These are phyloP conservation scores for Lathyrus oleraceus DNA, from an alignment of 306 rosid species.

Conservation along the genomic window DNA sequence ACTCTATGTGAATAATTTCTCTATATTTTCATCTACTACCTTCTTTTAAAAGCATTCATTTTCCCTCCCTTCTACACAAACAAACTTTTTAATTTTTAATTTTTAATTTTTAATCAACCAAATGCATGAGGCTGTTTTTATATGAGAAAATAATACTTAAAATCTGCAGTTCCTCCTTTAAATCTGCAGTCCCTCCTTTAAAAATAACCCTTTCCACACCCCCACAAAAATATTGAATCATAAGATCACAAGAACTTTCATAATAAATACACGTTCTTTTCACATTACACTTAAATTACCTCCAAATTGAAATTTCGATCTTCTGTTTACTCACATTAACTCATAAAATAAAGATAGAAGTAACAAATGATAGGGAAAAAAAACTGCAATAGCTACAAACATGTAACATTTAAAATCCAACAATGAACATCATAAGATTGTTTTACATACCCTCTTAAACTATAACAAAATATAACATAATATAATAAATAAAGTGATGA, in stretches of 20 bases:
- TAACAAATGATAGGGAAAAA: not conserved
- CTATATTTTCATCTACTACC: too few species aligned
- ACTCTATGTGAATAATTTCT: too few species aligned
- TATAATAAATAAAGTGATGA: not conserved
- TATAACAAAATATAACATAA: not conserved
- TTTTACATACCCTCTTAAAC: not conserved
- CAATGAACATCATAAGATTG: not conserved
- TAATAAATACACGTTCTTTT: not conserved
- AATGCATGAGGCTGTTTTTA: too few species aligned
- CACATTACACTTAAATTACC: not conserved
- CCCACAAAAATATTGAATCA: not conserved
- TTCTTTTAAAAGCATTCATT: too few species aligned
- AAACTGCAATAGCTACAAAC: not conserved
- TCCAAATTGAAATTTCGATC: not conserved
- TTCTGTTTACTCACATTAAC: not conserved
- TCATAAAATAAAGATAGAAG: not conserved
- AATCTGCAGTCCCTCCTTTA: too few species aligned
- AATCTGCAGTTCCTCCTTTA: too few species aligned
- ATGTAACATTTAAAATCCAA: constrained; percentile 3
- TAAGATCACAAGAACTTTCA: not conserved
- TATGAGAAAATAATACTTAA: too few species aligned
- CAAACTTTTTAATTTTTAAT: too few species aligned
- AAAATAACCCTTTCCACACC: too few species aligned
- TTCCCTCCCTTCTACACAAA: too few species aligned
- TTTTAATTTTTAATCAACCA: too few species aligned